Percentiles rank a stretch among this genome's conserved stretches.
Evolutionary conservation across 2,329 filamentous ascomycete species (phyloP).

Genomic region (Neonectria hederae): DNA sequence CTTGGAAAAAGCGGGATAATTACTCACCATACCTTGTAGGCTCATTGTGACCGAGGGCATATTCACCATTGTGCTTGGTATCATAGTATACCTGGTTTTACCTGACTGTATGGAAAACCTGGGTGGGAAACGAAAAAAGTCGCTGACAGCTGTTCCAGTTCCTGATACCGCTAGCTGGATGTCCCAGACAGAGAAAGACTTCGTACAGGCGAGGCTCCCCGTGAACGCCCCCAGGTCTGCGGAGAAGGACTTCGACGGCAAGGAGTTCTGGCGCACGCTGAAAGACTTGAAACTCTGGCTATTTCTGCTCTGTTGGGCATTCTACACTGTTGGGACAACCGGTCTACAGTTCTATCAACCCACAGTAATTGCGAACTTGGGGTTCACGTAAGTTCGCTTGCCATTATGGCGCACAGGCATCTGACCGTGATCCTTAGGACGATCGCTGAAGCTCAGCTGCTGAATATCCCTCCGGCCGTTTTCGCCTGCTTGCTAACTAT

Average conservation of each 20-base stretch:
- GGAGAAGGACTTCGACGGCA: conserved; percentile 52
- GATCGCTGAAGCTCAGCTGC: conserved; percentile 57
- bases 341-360: neutral
- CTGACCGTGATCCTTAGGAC: conserved; percentile 40
- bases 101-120: neutral
- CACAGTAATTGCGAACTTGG: conserved; percentile 2
- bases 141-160: conserved; percentile 50
- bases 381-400: conserved; percentile 46
- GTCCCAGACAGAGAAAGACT: conserved; percentile 56
- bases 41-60: conserved; percentile 3
- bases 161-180: conserved; percentile 56
- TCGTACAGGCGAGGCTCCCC: conserved; percentile 58
- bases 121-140: too few relatives aligned
- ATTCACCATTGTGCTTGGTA: conserved; percentile 5
- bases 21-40: neutral
- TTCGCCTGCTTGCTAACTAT: conserved; percentile 54
- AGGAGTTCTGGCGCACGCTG: conserved; percentile 50
- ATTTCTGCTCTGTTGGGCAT: conserved; percentile 28
- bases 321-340: neutral
- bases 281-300: conserved; percentile 56
- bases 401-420: neutral
- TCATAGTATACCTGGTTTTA: conserved; percentile 2
- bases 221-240: conserved; percentile 53
- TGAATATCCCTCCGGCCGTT: conserved; percentile 58
- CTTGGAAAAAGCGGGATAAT: neutral